Percentiles rank a stretch among this genome's conserved stretches.
Evolutionary conservation across 192 early-diverging fungal species (phyloP).

Genomic region (Coemansia sp.): DNA sequence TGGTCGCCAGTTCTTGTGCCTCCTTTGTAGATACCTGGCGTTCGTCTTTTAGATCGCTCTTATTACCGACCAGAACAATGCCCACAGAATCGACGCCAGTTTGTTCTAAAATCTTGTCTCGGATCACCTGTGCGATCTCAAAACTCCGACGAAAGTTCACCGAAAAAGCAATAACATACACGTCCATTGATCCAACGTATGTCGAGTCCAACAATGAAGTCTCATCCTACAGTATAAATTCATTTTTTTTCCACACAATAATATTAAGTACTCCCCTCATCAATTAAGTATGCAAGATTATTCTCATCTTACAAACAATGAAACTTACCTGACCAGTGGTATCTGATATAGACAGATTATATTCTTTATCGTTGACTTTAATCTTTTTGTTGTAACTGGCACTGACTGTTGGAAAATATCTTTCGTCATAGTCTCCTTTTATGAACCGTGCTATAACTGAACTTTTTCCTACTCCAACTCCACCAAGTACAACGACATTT

Average conservation of each 20-base stretch:
- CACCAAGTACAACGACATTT: constrained; percentile 48
- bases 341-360: constrained; percentile 89
- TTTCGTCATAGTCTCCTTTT: constrained; percentile 86
- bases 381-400: constrained; percentile 89
- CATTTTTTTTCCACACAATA: neutral
- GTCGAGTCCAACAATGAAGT: constrained; percentile 86
- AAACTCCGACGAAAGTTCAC: constrained; percentile 83
- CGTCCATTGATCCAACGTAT: constrained; percentile 89
- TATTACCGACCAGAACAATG: constrained; percentile 92
- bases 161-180: constrained; percentile 94
- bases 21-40: constrained; percentile 74
- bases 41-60: constrained; percentile 80
- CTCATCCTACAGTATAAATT: neutral
- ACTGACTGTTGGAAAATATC: constrained; percentile 96
- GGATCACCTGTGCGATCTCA: constrained; percentile 86
- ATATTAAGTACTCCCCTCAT: too few relatives aligned
- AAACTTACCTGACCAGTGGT: constrained; percentile 88
- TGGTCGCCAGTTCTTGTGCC: constrained; percentile 72
- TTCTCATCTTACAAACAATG: too few relatives aligned
- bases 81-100: constrained; percentile 89
- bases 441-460: constrained; percentile 92
- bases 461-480: constrained; percentile 68
- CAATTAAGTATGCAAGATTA: too few relatives aligned
- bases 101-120: constrained; percentile 93
- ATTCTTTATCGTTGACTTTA: constrained; percentile 79